Base-by-base conservation (phyloP, 164 flowering plant genomes). In the Aristolochia fimbriata region DNA sequence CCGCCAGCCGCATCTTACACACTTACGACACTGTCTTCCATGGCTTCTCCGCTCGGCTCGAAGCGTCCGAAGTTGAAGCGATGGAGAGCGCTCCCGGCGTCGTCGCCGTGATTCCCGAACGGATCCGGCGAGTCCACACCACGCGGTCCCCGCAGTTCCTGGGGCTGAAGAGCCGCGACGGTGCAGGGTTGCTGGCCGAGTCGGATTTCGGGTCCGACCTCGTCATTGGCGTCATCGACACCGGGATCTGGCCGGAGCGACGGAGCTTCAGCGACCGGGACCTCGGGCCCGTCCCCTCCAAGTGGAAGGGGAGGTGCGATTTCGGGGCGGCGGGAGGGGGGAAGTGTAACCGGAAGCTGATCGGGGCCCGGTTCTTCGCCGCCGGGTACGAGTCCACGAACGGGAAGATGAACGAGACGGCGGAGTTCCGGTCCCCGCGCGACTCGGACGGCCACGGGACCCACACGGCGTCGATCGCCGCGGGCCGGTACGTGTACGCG, bases 401-500 rank as follows among this genome's bases (percentile, higher is more conserved):
- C 59, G 97, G 94, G 5, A 76, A 68, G 62, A 85, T 90, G 96
- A 89, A 87, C 66, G 94, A 82, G 64, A 72, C 96, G 3, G 30
- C 71, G 6, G 96, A 89, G 80, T 65, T 6, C 49, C 78, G 91
- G 16, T 90, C 97, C 0, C 83, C 96, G 0, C 63, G 96, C 7
- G 99, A 93, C 67, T 78, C 92, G 15, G 96, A 88, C 62, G 99
- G 99, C 0, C 99, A 93, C 55, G 99, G 99, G 6, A 90, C 96
- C 0, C 99, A 93, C 77, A 93, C 99, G 0, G 89, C 99, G 0
- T 90, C 97, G 1, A 93, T 85, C 6, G 94, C 97, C 25, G 99
- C 99, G 41, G 99, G 99, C 1, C 70, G 96, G 65, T 86, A 85
- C 66, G 99, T 90, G 0, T 85, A 71, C 51, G 85, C 86, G 6